phyloP scores from a whole-genome alignment of 1,284 basidiomycete genomes.

The Polyporus tsugae region DNA sequence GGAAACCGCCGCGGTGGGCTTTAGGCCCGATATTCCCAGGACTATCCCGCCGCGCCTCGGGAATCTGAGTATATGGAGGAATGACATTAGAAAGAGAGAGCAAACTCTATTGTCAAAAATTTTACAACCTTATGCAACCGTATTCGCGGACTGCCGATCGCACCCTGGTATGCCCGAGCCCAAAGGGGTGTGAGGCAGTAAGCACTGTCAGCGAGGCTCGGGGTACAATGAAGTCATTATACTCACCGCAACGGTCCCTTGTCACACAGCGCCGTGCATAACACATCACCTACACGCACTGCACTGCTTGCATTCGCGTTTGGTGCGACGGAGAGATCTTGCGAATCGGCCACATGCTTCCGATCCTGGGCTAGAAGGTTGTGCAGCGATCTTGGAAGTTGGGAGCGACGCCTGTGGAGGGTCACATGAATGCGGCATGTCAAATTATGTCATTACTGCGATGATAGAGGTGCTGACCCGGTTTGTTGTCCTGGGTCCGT shows the following conservation, averaged over 20 bases:
- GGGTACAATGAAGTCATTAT: constrained; percentile 10
- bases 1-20: background rate
- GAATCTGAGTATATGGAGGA: background rate
- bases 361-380: background rate
- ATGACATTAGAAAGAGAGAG: background rate
- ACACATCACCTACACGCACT: background rate
- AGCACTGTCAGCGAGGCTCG: constrained; percentile 18
- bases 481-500: constrained; percentile 8
- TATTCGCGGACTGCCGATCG: background rate
- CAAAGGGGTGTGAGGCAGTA: background rate
- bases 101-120: background rate
- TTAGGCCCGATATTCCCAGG: constrained; percentile 1
- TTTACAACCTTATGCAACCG: constrained; percentile 1
- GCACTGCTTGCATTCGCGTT: background rate
- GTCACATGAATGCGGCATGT: constrained; percentile 10
- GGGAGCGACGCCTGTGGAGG: constrained; percentile 2
- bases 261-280: constrained; percentile 3
- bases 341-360: constrained; percentile 1
- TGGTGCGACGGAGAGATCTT: background rate
- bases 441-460: constrained; percentile 5
- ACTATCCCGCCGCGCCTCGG: background rate
- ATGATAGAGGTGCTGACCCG: background rate
- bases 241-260: constrained; percentile 7
- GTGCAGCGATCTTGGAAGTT: background rate
- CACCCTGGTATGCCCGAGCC: background rate